Conservation (phyloP, 2,329 filamentous ascomycete genomes). For the Diaporthe humulicola region DNA sequence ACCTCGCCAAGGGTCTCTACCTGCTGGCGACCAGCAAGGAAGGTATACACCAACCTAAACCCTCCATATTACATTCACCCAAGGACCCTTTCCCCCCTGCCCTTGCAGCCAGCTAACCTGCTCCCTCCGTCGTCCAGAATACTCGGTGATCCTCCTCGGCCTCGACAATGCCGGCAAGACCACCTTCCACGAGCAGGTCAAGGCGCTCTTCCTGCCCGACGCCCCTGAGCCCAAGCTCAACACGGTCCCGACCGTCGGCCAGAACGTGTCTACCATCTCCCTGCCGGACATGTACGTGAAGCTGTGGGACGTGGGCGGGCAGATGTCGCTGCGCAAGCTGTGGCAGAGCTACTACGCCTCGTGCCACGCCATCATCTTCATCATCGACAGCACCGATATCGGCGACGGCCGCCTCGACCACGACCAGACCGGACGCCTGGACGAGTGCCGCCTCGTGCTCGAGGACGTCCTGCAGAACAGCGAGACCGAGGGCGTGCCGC, state of each 20-base stretch:
- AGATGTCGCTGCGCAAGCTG: conserved; percentile 87
- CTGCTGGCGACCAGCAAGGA: conserved; percentile 97
- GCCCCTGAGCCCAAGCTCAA: conserved; percentile 77
- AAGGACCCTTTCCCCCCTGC: conserved; percentile 27
- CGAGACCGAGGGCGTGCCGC: conserved; percentile 90
- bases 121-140: conserved; percentile 70
- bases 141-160: conserved; percentile 95
- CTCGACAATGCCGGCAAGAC: conserved; percentile 99
- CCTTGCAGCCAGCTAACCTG: conserved; percentile 16
- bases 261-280: conserved; percentile 93
- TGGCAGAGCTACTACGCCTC: conserved; percentile 97
- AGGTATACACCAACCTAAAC: conserved; percentile 63
- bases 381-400: conserved; percentile 95
- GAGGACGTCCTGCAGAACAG: conserved; percentile 90
- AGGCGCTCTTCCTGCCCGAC: conserved; percentile 81
- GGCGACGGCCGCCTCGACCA: conserved; percentile 80
- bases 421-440: conserved; percentile 72
- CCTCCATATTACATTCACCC: conserved; percentile 37
- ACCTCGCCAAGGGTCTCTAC: conserved; percentile 94
- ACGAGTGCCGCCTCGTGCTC: conserved; percentile 90
- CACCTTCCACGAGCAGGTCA: conserved; percentile 96
- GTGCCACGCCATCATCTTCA: conserved; percentile 97
- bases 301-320: conserved; percentile 98
- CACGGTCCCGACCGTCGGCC: conserved; percentile 96
- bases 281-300: conserved; percentile 97